Percentiles rank a stretch among this genome's conserved stretches.
Conservation (phyloP, 768 basidiomycete genomes). For the Filobasidium floriforme region DNA sequence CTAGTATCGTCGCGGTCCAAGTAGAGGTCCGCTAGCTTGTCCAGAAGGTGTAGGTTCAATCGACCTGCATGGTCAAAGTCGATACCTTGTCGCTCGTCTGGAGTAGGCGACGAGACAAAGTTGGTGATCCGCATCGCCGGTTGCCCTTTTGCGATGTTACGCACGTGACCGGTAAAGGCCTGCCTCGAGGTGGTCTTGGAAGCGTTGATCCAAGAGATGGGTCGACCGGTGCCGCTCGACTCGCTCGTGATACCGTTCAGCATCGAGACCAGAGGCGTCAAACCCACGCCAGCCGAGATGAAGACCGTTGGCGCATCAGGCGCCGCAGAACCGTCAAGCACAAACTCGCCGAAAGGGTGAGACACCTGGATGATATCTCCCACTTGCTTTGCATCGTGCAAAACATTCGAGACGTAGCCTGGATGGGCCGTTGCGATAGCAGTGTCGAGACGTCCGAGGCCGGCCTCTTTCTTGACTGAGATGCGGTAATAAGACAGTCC, state of each 20-base stretch:
- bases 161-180: too few relatives aligned
- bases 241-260: conserved; percentile 13
- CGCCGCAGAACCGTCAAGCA: too few relatives aligned
- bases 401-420: conserved; percentile 21
- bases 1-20: conserved; percentile 15
- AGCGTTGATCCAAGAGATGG: too few relatives aligned
- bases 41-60: not conserved
- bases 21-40: conserved; percentile 13
- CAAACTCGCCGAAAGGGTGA: not conserved
- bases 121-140: too few relatives aligned
- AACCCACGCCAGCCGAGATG: conserved; percentile 27
- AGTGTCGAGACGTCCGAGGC: conserved; percentile 7
- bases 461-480: conserved; percentile 21
- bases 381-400: conserved; percentile 23
- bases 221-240: conserved; percentile 17
- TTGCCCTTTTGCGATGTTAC: too few relatives aligned
- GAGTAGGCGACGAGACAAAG: too few relatives aligned
- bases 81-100: too few relatives aligned
- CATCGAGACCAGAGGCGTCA: conserved; percentile 25
- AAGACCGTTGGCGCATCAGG: conserved; percentile 21
- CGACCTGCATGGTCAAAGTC: too few relatives aligned
- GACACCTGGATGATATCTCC: conserved; percentile 26
- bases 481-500: conserved; percentile 25
- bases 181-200: too few relatives aligned
- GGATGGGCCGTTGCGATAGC: conserved; percentile 3